A percentile compares a stretch with the other conserved stretches of the same genome.
Conservation (phyloP, 2,329 filamentous ascomycete genomes). For the Sporothrix inflata region DNA sequence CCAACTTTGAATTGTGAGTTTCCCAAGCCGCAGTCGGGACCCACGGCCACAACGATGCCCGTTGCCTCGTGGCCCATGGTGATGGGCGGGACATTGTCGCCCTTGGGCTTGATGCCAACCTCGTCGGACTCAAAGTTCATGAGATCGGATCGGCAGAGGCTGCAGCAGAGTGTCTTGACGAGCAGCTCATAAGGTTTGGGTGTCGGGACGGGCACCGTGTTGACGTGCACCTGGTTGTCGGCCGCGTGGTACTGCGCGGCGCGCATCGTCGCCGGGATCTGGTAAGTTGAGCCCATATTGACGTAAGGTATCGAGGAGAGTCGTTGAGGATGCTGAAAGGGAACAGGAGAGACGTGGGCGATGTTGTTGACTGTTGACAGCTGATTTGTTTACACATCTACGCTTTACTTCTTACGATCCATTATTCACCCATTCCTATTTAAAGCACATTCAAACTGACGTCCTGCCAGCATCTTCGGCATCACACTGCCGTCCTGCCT, state of each 20-base stretch:
- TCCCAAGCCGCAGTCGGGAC: slow-evolving; percentile 40
- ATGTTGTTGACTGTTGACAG: neutral
- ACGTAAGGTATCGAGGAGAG: neutral
- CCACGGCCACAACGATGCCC: slow-evolving; percentile 50
- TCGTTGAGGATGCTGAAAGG: neutral
- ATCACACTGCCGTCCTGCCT: neutral
- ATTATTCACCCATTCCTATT: neutral
- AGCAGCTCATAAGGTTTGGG: slow-evolving; percentile 23
- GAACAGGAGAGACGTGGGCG: too few relatives aligned
- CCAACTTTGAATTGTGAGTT: slow-evolving; percentile 56
- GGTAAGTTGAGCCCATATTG: slow-evolving; percentile 5
- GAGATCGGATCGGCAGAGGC: slow-evolving; percentile 24
- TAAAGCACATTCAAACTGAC: neutral
- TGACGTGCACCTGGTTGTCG: slow-evolving; percentile 19
- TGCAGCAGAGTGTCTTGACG: slow-evolving; percentile 26
- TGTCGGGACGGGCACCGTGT: slow-evolving; percentile 15
- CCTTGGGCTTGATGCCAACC: slow-evolving; percentile 24
- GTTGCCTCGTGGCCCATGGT: slow-evolving; percentile 65
- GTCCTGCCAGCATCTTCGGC: neutral
- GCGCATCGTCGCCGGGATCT: slow-evolving; percentile 23
- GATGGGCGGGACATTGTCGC: slow-evolving; percentile 28
- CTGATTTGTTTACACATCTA: neutral
- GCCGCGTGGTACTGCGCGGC: slow-evolving; percentile 21
- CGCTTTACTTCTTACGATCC: neutral
- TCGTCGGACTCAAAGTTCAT: slow-evolving; percentile 29